phyloP scores from a whole-genome alignment of 1,139 yeast genomes.

The Yamadazyma mexicana region DNA sequence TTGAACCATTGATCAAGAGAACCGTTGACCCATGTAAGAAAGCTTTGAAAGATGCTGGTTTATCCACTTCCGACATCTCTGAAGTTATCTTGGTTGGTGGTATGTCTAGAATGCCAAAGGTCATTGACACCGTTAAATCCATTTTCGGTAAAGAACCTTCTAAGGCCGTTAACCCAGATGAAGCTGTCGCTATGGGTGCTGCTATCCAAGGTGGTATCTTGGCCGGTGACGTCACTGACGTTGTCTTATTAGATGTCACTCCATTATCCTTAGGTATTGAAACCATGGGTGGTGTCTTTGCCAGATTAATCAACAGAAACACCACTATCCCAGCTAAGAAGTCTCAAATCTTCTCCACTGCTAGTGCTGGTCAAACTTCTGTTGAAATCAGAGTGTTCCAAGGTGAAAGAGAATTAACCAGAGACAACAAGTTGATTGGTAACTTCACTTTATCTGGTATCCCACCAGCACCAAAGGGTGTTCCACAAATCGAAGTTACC shows the following conservation, averaged over 20 bases:
- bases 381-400: constrained; percentile 99
- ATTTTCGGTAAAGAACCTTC: constrained; percentile 95
- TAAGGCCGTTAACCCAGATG: constrained; percentile 99
- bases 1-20: constrained; percentile 87
- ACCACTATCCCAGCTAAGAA: constrained; percentile 97
- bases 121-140: constrained; percentile 89
- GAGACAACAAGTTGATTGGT: constrained; percentile 98
- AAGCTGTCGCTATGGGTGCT: constrained; percentile 99
- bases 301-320: constrained; percentile 96
- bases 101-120: constrained; percentile 99
- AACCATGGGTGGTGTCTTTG: constrained; percentile 98
- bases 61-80: constrained; percentile 80
- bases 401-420: constrained; percentile 99
- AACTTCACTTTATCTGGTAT: constrained; percentile 95
- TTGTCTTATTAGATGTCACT: constrained; percentile 84
- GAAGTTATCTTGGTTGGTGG: constrained; percentile 99
- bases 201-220: constrained; percentile 99
- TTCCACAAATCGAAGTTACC: constrained; percentile 97
- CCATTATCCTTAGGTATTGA: constrained; percentile 98
- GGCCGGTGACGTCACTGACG: constrained; percentile 94
- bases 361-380: constrained; percentile 98
- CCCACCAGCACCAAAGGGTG: constrained; percentile 99
- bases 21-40: constrained; percentile 97
- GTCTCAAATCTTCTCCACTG: constrained; percentile 96
- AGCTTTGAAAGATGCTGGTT: constrained; percentile 95